Evolutionary conservation across 805 yeast genomes (phyloP).

Genomic region (Debaryomyces prosopidis): DNA sequence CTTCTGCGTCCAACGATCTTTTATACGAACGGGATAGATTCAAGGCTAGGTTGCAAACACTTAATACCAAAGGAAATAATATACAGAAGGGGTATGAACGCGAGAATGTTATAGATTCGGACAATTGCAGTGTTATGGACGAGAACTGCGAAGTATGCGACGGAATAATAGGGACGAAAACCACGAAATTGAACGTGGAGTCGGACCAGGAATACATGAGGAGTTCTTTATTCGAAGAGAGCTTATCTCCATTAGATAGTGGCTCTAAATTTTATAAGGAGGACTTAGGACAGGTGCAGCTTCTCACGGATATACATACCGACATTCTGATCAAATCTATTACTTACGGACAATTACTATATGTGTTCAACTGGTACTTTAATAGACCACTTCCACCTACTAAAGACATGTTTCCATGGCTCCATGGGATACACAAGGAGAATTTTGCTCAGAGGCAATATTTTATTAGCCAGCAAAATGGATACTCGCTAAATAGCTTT

Average conservation of each 20-base stretch:
- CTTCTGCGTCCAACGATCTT: slow-evolving; percentile 41
- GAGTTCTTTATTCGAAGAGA: not conserved
- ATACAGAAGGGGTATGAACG: not conserved
- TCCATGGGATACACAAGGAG: slow-evolving; percentile 70
- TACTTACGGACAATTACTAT: slow-evolving; percentile 13
- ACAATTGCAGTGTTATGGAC: slow-evolving; percentile 1
- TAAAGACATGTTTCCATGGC: slow-evolving; percentile 80
- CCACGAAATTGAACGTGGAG: slow-evolving; percentile 34
- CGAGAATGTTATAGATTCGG: not conserved
- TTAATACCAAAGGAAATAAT: slow-evolving; percentile 19
- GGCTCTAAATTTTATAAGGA: slow-evolving; percentile 12
- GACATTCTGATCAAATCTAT: slow-evolving; percentile 14
- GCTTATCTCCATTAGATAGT: slow-evolving; percentile 19
- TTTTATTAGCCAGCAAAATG: slow-evolving; percentile 31
- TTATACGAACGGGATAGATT: slow-evolving; percentile 42
- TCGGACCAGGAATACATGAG: slow-evolving; percentile 3
- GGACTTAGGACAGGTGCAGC: slow-evolving; percentile 4
- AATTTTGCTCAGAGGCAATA: slow-evolving; percentile 56
- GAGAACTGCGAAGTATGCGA: slow-evolving; percentile 35
- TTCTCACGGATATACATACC: not conserved
- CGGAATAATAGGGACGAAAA: slow-evolving; percentile 32
- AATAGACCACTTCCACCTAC: slow-evolving; percentile 57
- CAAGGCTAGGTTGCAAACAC: slow-evolving; percentile 36
- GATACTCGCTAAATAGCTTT: not conserved
- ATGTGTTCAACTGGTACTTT: slow-evolving; percentile 39